Conservation (phyloP, 352 stramenopile genomes). For the Phytophthora agathidicida region DNA sequence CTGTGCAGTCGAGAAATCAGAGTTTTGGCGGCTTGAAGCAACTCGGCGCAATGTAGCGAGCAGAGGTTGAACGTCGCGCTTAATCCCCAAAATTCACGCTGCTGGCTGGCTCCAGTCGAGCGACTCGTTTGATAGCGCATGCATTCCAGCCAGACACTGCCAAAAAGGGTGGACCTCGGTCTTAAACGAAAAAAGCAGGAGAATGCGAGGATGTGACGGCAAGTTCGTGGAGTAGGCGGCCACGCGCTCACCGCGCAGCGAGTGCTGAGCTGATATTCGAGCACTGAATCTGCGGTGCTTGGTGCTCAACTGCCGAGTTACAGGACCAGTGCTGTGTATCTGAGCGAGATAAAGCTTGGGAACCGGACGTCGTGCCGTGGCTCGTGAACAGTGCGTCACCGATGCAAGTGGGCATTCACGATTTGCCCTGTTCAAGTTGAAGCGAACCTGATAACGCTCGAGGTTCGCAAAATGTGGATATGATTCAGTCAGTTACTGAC, state of each 20-base stretch:
- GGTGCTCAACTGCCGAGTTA: constrained; percentile 12
- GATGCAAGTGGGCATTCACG: no score
- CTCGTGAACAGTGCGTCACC: constrained; percentile 6
- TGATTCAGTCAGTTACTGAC: no score
- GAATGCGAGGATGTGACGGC: constrained; percentile 17
- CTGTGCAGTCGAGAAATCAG: constrained; percentile 10
- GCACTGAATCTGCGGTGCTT: constrained; percentile 13
- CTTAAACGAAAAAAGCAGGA: constrained; percentile 24
- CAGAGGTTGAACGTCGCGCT: constrained; percentile 4
- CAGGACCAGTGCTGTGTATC: constrained; percentile 10
- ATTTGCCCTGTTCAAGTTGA: no score
- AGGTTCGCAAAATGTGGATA: no score
- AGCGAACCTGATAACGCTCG: no score
- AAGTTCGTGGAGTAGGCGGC: constrained; percentile 22
- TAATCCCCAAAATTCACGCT: constrained; percentile 30
- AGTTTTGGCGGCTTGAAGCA: no score
- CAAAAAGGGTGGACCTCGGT: constrained; percentile 18
- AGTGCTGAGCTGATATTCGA: constrained; percentile 20
- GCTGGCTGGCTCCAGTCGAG: constrained; percentile 2
- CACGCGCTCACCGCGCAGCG: neutral
- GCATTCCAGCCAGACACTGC: no score
- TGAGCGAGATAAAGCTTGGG: neutral
- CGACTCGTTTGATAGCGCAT: constrained; percentile 13
- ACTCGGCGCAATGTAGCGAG: constrained; percentile 22
- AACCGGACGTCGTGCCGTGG: no score